Conservation (phyloP, 2,329 filamentous ascomycete species). For the Sporothrix schenckii region DNA sequence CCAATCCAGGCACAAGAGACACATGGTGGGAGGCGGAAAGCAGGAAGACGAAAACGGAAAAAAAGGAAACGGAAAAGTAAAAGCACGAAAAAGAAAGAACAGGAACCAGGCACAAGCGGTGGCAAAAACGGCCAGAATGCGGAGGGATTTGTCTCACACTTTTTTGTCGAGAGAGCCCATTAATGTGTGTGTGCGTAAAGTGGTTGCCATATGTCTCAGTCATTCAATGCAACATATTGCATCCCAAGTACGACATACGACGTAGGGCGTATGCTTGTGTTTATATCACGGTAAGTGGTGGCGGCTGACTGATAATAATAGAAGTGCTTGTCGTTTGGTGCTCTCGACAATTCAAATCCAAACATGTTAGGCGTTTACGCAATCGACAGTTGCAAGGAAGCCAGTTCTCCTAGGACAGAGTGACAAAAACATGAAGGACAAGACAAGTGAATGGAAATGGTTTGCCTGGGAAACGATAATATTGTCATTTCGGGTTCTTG, state of each 20-base stretch:
- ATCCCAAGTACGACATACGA: background rate
- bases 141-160: constrained; percentile 2
- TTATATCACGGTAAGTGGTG: background rate
- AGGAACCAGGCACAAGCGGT: constrained; percentile 4
- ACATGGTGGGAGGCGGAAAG: background rate
- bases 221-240: no score
- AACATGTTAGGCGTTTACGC: background rate
- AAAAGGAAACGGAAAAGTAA: background rate
- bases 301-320: background rate
- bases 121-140: background rate
- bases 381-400: background rate
- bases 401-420: background rate
- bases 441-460: background rate
- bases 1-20: background rate
- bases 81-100: background rate
- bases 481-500: background rate
- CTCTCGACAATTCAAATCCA: background rate
- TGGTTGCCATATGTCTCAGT: constrained; percentile 3
- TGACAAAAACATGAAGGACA: background rate
- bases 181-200: background rate
- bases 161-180: background rate
- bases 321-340: background rate
- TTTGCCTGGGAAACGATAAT: background rate
- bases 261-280: background rate
- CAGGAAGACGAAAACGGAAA: background rate